phyloP scores from a whole-genome alignment of 2,329 filamentous ascomycete genomes.

The Trichoderma arundinaceum region DNA sequence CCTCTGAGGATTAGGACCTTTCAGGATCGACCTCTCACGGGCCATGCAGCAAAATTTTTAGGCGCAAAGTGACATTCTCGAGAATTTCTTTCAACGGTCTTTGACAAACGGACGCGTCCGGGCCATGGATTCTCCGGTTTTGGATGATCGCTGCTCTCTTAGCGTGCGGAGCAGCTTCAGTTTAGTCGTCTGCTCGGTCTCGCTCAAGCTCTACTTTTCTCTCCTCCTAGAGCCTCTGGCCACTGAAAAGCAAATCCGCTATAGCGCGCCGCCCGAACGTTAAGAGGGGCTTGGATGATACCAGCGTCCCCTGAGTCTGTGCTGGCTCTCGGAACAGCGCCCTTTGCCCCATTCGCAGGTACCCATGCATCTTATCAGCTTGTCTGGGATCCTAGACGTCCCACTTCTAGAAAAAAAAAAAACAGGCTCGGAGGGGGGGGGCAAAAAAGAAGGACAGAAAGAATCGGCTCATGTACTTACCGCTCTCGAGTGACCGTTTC shows the following conservation, averaged over 20 bases:
- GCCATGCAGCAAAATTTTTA: not conserved
- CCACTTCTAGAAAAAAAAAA: conserved; percentile 22
- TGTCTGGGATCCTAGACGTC: conserved; percentile 11
- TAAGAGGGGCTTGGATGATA: conserved; percentile 24
- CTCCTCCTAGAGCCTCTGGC: not conserved
- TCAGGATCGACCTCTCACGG: not conserved
- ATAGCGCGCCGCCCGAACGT: conserved; percentile 10
- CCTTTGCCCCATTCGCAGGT: conserved; percentile 7
- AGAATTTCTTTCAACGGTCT: not conserved
- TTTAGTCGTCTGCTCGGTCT: not conserved
- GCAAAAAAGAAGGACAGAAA: not conserved
- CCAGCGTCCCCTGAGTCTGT: conserved; percentile 24
- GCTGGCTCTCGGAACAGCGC: not conserved
- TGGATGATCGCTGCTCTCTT: not conserved
- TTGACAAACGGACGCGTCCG: not conserved
- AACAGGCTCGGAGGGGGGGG: not conserved
- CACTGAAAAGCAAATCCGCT: conserved; percentile 3
- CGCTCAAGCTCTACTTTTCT: too few relatives aligned
- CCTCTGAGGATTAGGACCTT: not conserved
- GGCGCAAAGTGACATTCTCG: not conserved
- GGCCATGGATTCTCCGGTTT: conserved; percentile 16
- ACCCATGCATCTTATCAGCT: conserved; percentile 16
- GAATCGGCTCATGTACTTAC: not conserved
- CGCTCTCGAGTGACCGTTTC: not conserved
- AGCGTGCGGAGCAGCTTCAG: not conserved